These are phyloP conservation scores for Amyloporia xantha DNA, from an alignment of 768 basidiomycete genomes.

Conservation along the genomic window DNA sequence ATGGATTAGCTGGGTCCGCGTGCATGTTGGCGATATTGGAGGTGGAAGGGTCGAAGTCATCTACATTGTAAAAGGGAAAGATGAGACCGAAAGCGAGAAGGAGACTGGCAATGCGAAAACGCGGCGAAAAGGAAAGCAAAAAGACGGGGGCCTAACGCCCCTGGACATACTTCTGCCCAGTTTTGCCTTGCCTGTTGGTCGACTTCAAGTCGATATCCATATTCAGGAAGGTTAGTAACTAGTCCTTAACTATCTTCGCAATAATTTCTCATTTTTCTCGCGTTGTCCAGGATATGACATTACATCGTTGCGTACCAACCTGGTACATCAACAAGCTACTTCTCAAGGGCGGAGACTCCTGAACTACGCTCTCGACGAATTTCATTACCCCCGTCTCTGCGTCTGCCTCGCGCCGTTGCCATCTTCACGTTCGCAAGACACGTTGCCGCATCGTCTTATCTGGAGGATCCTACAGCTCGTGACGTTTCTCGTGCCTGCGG, in stretches of 20 bases:
- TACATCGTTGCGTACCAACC: slow-evolving; percentile 44
- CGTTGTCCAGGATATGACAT: slow-evolving; percentile 34
- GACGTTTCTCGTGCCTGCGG: neutral
- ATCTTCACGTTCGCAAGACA: too few relatives aligned
- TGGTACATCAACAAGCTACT: slow-evolving; percentile 41
- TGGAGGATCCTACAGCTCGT: slow-evolving; percentile 3
- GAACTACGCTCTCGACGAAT: slow-evolving; percentile 50
- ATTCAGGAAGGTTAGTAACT: slow-evolving; percentile 44
- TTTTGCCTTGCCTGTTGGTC: slow-evolving; percentile 65
- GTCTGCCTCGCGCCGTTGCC: slow-evolving; percentile 20
- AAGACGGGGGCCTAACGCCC: slow-evolving; percentile 17
- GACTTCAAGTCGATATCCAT: slow-evolving; percentile 57
- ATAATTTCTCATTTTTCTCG: too few relatives aligned
- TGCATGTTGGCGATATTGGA: slow-evolving; percentile 45
- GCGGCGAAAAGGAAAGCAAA: slow-evolving; percentile 33
- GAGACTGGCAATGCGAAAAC: slow-evolving; percentile 1
- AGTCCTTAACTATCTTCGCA: too few relatives aligned
- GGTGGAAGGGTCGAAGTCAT: slow-evolving; percentile 54
- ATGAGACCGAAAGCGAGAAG: slow-evolving; percentile 9
- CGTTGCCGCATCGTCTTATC: neutral
- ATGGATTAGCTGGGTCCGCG: slow-evolving; percentile 61
- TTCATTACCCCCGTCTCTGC: slow-evolving; percentile 51
- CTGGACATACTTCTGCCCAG: slow-evolving; percentile 57
- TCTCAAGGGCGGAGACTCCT: slow-evolving; percentile 41
- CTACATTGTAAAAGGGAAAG: slow-evolving; percentile 46